phyloP scores from a whole-genome alignment of 331 rosid genomes.

The Acacia concinna region DNA sequence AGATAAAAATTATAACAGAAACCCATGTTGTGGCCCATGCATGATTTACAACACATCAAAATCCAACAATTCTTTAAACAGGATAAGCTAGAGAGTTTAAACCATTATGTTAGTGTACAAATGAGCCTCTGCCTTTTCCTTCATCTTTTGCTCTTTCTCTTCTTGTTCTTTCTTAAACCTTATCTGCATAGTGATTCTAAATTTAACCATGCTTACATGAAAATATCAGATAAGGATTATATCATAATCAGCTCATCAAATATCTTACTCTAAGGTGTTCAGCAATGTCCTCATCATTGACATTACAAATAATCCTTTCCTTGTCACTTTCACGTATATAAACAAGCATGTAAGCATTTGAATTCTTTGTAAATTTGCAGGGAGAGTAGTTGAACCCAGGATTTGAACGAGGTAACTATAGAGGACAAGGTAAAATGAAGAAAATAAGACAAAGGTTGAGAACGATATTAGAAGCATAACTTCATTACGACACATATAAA shows the following conservation, averaged over 20 bases:
- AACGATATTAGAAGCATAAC: background rate
- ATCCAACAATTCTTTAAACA: background rate
- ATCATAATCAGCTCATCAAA: slow-evolving; percentile 12
- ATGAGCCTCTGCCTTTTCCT: slow-evolving; percentile 79
- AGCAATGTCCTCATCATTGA: slow-evolving; percentile 81
- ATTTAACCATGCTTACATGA: slow-evolving; percentile 3
- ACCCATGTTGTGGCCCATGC: background rate
- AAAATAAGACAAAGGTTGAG: background rate
- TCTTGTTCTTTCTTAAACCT: slow-evolving; percentile 82
- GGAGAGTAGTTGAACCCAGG: slow-evolving; percentile 78
- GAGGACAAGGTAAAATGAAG: slow-evolving; percentile 19
- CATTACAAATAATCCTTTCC: slow-evolving; percentile 79
- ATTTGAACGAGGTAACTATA: slow-evolving; percentile 68
- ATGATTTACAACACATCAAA: slow-evolving; percentile 12
- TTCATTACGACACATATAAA: background rate
- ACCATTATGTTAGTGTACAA: slow-evolving; percentile 72
- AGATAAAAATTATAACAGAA: background rate
- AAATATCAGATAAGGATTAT: background rate
- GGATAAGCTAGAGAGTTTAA: background rate
- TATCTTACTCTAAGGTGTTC: slow-evolving; percentile 64
- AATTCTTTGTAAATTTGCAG: slow-evolving; percentile 68
- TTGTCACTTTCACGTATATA: slow-evolving; percentile 78
- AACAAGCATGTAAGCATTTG: slow-evolving; percentile 86
- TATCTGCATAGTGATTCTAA: slow-evolving; percentile 47
- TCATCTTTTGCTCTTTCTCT: slow-evolving; percentile 70